These are phyloP conservation scores for Oligophagozyma castellii DNA, from an alignment of 1,139 yeast genomes.

Conservation along the genomic window DNA sequence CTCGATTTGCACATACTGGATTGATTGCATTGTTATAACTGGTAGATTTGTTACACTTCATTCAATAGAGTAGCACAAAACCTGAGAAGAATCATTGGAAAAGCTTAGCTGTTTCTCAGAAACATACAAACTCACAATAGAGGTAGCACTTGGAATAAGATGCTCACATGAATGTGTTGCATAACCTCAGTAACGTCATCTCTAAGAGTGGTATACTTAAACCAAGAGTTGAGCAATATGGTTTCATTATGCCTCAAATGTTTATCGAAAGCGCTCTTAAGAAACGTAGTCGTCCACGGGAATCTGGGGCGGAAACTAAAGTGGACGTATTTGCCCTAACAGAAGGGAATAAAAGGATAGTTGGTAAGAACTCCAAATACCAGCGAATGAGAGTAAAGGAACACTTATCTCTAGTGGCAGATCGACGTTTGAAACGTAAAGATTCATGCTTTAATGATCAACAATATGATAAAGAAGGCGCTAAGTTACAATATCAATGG, in stretches of 20 bases:
- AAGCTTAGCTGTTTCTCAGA: no score
- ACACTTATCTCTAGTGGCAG: no score
- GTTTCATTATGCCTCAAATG: not conserved
- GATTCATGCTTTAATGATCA: constrained; percentile 3
- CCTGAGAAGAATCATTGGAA: no score
- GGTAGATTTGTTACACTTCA: no score
- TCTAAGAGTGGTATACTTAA: constrained; percentile 1
- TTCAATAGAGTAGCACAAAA: no score
- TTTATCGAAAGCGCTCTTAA: not conserved
- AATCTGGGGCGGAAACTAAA: not conserved
- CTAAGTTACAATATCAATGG: constrained; percentile 5
- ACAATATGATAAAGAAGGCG: constrained; percentile 13
- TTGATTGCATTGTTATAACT: no score
- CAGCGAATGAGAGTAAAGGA: constrained; percentile 17
- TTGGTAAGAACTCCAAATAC: constrained; percentile 22
- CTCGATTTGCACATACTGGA: no score
- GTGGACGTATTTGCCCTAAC: not conserved
- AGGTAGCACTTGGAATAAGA: no score
- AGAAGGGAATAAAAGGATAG: constrained; percentile 8
- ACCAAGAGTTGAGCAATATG: not conserved
- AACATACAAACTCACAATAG: no score
- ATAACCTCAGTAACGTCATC: constrained; percentile 1
- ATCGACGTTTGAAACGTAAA: no score
- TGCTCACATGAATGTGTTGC: constrained; percentile 2
- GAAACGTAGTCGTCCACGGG: no score